Conservation (phyloP, 306 rosid genomes). For the Argentina anserina region DNA sequence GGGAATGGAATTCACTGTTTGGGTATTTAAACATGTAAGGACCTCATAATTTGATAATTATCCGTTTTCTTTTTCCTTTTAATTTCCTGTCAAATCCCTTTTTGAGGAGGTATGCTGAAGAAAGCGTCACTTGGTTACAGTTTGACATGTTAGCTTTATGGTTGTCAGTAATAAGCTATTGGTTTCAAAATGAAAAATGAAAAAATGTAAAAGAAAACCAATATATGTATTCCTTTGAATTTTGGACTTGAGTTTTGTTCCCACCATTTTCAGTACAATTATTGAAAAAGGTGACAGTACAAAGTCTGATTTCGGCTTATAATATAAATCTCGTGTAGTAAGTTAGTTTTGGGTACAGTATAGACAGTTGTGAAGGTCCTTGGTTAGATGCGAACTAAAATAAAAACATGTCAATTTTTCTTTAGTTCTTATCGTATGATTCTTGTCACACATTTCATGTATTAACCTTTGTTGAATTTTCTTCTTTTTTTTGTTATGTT, state of each 20-base stretch:
- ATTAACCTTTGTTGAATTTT: neutral
- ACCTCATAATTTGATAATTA: conserved; percentile 20
- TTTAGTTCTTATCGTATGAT: neutral
- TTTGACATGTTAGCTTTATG: neutral
- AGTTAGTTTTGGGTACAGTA: neutral
- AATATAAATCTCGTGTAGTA: neutral
- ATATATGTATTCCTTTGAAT: neutral
- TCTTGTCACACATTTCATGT: neutral
- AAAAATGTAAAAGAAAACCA: neutral
- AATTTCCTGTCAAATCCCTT: neutral
- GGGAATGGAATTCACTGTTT: conserved; percentile 98
- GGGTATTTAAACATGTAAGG: conserved; percentile 98
- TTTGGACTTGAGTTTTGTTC: neutral
- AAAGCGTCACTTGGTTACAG: neutral
- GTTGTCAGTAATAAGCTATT: neutral
- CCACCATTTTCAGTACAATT: neutral
- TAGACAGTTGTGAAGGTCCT: neutral
- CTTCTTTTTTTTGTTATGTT: neutral
- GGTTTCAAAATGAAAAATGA: neutral
- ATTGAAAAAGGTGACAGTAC: neutral
- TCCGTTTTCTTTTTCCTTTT: conserved; percentile 19
- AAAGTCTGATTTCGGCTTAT: neutral
- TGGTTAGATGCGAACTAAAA: neutral
- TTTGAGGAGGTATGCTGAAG: neutral
- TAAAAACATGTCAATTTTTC: neutral